Evolutionary conservation across 2,329 filamentous ascomycete genomes (phyloP).

Genomic region (Berkeleyomyces rouxiae): DNA sequence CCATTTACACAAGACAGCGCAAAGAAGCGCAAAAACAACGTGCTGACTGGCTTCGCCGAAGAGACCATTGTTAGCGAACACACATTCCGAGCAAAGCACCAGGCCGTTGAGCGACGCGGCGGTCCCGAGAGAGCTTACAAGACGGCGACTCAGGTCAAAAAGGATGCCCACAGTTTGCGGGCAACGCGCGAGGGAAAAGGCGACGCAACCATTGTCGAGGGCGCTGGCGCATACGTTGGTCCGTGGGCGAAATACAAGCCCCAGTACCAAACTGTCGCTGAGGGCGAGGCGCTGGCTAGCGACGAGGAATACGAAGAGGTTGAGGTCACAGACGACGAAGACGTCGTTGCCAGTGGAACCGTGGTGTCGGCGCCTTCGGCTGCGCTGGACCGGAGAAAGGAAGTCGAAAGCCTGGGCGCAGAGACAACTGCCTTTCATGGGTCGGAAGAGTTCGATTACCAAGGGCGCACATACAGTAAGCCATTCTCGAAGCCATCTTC

Average conservation of each 20-base stretch:
- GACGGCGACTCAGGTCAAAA: constrained; percentile 44
- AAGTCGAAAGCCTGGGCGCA: constrained; percentile 42
- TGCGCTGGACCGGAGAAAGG: constrained; percentile 38
- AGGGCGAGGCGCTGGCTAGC: constrained; percentile 56
- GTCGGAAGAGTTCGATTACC: constrained; percentile 70
- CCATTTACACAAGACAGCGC: constrained; percentile 51
- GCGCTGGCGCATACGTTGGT: constrained; percentile 74
- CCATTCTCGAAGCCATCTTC: not conserved
- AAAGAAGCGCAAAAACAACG: constrained; percentile 53
- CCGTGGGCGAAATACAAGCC: constrained; percentile 80
- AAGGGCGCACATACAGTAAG: constrained; percentile 69
- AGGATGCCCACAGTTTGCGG: constrained; percentile 48
- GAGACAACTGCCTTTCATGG: constrained; percentile 87
- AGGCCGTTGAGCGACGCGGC: constrained; percentile 56
- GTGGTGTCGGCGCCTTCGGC: constrained; percentile 38
- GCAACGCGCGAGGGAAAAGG: constrained; percentile 75
- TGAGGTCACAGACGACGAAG: constrained; percentile 58
- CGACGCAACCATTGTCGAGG: constrained; percentile 67
- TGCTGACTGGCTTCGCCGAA: constrained; percentile 70
- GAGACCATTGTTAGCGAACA: constrained; percentile 83
- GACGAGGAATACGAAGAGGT: constrained; percentile 67
- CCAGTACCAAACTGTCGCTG: constrained; percentile 56
- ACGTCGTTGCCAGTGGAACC: constrained; percentile 47
- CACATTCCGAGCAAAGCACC: constrained; percentile 75
- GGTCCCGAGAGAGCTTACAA: constrained; percentile 40